A percentile compares a stretch with the other conserved stretches of the same genome.
Conservation (phyloP, 2,329 filamentous ascomycete genomes). For the Aspergillus unguis region DNA sequence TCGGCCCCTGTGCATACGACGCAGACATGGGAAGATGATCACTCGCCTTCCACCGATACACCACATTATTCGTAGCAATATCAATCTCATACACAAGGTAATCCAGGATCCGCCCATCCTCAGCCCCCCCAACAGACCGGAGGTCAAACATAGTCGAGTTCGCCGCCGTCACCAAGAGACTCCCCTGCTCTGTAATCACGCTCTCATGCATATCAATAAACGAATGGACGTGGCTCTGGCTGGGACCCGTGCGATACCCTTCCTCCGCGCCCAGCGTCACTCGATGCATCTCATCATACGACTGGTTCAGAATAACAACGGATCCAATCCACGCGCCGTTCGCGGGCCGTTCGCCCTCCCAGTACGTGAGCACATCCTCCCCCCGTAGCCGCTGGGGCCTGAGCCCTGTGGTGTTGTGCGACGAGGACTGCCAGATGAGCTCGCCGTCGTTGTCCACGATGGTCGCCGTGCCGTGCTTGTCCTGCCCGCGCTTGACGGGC, state of each 20-base stretch:
- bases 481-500: too few species aligned
- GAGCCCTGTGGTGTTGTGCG: slow-evolving; percentile 12
- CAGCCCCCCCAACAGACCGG: slow-evolving; percentile 18
- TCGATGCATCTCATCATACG: slow-evolving; percentile 21
- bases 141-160: slow-evolving; percentile 24
- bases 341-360: slow-evolving; percentile 15
- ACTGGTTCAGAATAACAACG: slow-evolving; percentile 18
- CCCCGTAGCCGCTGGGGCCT: slow-evolving; percentile 19
- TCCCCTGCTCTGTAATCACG: slow-evolving; percentile 20
- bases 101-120: slow-evolving; percentile 26
- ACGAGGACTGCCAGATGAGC: slow-evolving; percentile 24
- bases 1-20: slow-evolving; percentile 13
- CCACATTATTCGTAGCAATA: slow-evolving; percentile 22
- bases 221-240: slow-evolving; percentile 10
- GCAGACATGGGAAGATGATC: slow-evolving; percentile 23
- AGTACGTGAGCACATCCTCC: slow-evolving; percentile 25
- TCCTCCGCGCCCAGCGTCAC: slow-evolving; percentile 12
- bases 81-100: slow-evolving; percentile 27
- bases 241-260: too few species aligned
- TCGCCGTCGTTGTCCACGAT: slow-evolving; percentile 20
- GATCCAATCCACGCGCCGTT: slow-evolving; percentile 18
- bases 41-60: slow-evolving; percentile 25
- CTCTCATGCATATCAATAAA: slow-evolving; percentile 28
- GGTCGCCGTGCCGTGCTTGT: not conserved
- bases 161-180: slow-evolving; percentile 23